Percentiles rank a stretch among this genome's conserved stretches.
phyloP scores from a whole-genome alignment of 805 yeast species.

The Hanseniaspora mollemarum region DNA sequence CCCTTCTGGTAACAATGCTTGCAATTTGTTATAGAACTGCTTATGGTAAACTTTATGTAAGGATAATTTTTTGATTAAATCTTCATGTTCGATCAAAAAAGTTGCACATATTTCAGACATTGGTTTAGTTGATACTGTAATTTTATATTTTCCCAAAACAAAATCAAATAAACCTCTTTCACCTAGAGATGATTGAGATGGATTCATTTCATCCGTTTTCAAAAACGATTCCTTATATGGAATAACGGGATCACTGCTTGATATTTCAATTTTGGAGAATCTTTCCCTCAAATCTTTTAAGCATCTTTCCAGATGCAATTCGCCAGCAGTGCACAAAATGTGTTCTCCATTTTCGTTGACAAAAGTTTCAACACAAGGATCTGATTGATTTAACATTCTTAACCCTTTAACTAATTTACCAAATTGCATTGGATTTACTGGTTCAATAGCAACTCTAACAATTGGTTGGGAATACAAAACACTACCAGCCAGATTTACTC shows the following conservation, averaged over 20 bases:
- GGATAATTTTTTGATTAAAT: conserved; percentile 31
- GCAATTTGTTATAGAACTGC: conserved; percentile 30
- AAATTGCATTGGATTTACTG: conserved; percentile 73
- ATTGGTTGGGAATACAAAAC: conserved; percentile 76
- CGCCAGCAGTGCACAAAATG: conserved; percentile 91
- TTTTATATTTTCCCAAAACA: conserved; percentile 39
- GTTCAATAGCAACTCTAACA: conserved; percentile 91
- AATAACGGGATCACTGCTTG: conserved; percentile 81
- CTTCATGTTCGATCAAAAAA: conserved; percentile 40
- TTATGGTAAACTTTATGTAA: conserved; percentile 6
- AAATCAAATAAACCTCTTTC: conserved; percentile 44
- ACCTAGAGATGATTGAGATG: conserved; percentile 35
- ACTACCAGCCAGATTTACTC: conserved; percentile 68
- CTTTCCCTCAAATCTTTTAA: conserved; percentile 79
- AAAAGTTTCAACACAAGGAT: conserved; percentile 84
- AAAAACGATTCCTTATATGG: conserved; percentile 83
- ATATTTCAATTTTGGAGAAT: conserved; percentile 82
- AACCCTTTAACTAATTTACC: conserved; percentile 67
- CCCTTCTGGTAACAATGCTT: conserved; percentile 26
- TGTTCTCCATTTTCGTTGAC: conserved; percentile 87
- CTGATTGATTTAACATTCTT: conserved; percentile 69
- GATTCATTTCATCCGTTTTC: conserved; percentile 40
- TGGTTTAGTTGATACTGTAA: conserved; percentile 40
- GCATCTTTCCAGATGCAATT: conserved; percentile 88
- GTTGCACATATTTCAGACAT: conserved; percentile 41